Conservation (phyloP, 352 stramenopile species). For the Elongisporangium anandrum region DNA sequence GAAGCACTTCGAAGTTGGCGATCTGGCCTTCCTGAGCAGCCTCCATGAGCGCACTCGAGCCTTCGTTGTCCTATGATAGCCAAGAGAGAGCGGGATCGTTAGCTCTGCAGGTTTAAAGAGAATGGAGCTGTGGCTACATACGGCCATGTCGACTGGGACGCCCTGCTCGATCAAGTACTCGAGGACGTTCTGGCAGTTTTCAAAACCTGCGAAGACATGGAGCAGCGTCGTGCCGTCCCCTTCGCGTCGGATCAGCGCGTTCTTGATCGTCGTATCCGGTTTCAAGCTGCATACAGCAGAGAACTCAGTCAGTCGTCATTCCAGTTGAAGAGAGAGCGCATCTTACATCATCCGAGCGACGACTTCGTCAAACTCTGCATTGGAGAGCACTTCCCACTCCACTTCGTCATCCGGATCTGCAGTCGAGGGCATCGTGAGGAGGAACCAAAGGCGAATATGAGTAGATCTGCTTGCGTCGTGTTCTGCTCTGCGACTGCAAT, state of each 20-base stretch:
- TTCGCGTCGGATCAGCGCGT: conserved; percentile 20
- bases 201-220: conserved; percentile 49
- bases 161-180: conserved; percentile 31
- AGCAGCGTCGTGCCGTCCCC: conserved; percentile 50
- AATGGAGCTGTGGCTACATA: conserved; percentile 1
- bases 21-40: conserved; percentile 56
- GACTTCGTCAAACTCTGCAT: conserved; percentile 39
- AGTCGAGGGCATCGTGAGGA: background rate
- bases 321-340: no score
- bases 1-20: conserved; percentile 33
- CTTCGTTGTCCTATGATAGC: conserved; percentile 23
- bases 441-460: background rate
- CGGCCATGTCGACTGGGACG: conserved; percentile 26
- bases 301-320: no score
- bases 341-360: conserved; percentile 50
- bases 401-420: background rate
- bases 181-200: conserved; percentile 47
- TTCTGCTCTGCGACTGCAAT: no score
- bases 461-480: background rate
- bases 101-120: background rate
- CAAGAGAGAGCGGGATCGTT: background rate
- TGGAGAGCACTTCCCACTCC: conserved; percentile 25
- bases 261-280: background rate
- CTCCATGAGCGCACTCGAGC: conserved; percentile 59
- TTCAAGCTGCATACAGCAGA: background rate